Evolutionary conservation across 2,329 filamentous ascomycete species (phyloP), one percentile per base, ranked within the genome.

Genomic region (Endoconidiophora laricicola): DNA sequence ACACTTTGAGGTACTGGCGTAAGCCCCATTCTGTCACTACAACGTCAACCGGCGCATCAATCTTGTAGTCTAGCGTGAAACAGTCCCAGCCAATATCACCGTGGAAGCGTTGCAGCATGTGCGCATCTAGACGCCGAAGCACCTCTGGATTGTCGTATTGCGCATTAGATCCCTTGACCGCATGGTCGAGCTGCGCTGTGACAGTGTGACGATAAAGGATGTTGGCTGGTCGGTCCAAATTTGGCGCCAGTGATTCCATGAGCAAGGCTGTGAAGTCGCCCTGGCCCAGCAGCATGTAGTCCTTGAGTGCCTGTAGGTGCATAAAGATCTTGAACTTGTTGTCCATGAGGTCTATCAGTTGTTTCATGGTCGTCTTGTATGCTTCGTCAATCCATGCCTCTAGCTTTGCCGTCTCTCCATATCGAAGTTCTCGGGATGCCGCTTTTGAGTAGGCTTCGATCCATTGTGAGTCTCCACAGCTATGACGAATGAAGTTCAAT

Each of bases 21-120:
- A 85, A 90, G 43, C 87, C 88, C 78, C 88, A 95, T 40, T 93
- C 86, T 0, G 90, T 96, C 38, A 98, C 87, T 44, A 98, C 88
- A 24, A 98, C 91, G 61, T 98, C 91, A 22, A 95, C 85, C 0
- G 91, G 91, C 2, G 90, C 84, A 62, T 94, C 88, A 57, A 98
- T 91, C 63, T 96, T 95, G 68, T 98, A 98, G 63, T 98, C 93
- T 6, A 98, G 77, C 0, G 91, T 98, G 66, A 98, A 98, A 61
- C 93, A 94, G 61, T 98, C 91, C 91, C 91, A 98, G 46, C 91
- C 91, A 48, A 95, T 96, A 59, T 98, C 91, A 47, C 91, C 91
- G 58, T 95, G 88, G 6, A 84, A 93, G 4, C 96, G 74, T 66
- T 96, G 90, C 39, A 98, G 74, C 90, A 98, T 96, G 54, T 93